Evolutionary conservation across 2,329 filamentous ascomycete species (phyloP).

Genomic region (Sporothrix pseudoabietina): DNA sequence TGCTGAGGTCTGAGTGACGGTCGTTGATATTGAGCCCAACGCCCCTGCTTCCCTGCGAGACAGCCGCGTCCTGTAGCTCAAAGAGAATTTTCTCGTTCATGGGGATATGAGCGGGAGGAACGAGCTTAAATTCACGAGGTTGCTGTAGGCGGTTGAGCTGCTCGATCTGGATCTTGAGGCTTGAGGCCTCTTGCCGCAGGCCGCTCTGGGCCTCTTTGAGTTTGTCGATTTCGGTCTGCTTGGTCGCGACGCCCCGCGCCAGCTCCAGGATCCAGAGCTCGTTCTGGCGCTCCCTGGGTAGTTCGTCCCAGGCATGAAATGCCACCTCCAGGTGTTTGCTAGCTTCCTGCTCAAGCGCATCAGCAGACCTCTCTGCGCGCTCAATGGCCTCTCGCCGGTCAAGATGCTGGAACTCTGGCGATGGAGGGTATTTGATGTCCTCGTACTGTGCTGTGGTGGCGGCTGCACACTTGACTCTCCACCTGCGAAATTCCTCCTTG

Average conservation of each 20-base stretch:
- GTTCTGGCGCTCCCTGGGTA: constrained; percentile 58
- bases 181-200: constrained; percentile 59
- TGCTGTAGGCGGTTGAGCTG: constrained; percentile 62
- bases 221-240: constrained; percentile 57
- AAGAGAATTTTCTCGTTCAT: constrained; percentile 54
- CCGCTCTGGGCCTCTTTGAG: constrained; percentile 54
- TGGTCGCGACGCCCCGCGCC: constrained; percentile 60
- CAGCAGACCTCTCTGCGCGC: constrained; percentile 55
- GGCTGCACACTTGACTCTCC: constrained; percentile 58
- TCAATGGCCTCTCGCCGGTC: constrained; percentile 51
- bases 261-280: constrained; percentile 65
- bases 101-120: constrained; percentile 55
- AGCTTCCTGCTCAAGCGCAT: constrained; percentile 67
- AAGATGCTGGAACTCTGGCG: constrained; percentile 45
- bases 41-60: constrained; percentile 43
- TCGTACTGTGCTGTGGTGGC: constrained; percentile 55
- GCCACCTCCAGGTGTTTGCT: constrained; percentile 75
- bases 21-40: constrained; percentile 56
- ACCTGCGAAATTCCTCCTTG: constrained; percentile 65
- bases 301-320: constrained; percentile 72
- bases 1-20: constrained; percentile 54
- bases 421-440: constrained; percentile 54
- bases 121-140: constrained; percentile 60
- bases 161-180: constrained; percentile 61
- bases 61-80: constrained; percentile 51